Evolutionary conservation across 805 yeast genomes (phyloP), one percentile per base, ranked within the genome.

Genomic region (Cyberlindnera xishuangbannaensis): DNA sequence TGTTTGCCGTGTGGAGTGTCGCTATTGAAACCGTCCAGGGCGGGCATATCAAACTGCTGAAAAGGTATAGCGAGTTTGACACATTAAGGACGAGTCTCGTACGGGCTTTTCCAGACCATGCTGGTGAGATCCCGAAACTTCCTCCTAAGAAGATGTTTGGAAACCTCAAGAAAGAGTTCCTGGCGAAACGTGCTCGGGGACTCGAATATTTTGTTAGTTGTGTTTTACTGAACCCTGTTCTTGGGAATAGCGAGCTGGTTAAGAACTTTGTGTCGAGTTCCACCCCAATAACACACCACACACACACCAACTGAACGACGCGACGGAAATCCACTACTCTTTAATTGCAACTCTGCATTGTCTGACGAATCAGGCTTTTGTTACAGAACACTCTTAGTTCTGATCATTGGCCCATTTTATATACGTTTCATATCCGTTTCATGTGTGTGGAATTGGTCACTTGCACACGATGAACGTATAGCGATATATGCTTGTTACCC

Each of bases 31-130:
- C 69, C 2, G 25, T 46, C 6, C 42, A 41, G 5, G 60, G 56
- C 1, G 49, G 61, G 1, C 40, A 44, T 4, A 64, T 80, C 12
- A 50, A 58, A 23, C 48, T 78, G 4, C 65, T 74, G 47, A 75
- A 73, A 50, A 53, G 95, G 28, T 83, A 79, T 50, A 69, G 74
- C 28, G 90, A 83, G 34, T 69, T 84, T 34, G 78, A 61, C 24
- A 32, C 41, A 22, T 60, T 83, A 15, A 59, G 78, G 19, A 42
- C 36, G 1, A 37, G 44, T 2, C 50, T 80, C n/a, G 43, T 53
- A 11, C 29, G 26, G 4, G 58, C 53, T 20, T 69, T 61, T 39
- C 71, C 73, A 0, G 40, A 45, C 1, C 46, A 51, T n/a, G 25
- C 33, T 11, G 44, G 47, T n/a, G 61, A 62, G 36, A 56, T 75